Conservation (phyloP, 768 basidiomycete genomes). For the Gloeopeniophorella convolvens region DNA sequence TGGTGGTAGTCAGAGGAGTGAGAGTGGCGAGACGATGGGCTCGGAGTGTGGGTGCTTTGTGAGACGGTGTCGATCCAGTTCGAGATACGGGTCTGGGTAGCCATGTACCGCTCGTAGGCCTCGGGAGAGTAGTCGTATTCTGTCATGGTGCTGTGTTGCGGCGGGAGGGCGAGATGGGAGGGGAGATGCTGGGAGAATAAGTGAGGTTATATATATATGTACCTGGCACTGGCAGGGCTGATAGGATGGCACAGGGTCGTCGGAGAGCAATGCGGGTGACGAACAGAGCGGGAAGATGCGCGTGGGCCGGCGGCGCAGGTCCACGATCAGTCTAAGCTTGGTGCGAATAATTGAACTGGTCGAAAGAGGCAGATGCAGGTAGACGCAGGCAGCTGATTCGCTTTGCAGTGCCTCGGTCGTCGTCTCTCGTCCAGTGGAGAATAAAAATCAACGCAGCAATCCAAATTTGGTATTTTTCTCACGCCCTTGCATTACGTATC, state of each 20-base stretch:
- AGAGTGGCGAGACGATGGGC: neutral
- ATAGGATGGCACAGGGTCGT: neutral
- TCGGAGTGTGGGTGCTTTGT: conserved; percentile 29
- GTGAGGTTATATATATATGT: neutral
- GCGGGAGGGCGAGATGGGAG: neutral
- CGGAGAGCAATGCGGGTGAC: neutral
- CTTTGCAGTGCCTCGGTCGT: too few species aligned
- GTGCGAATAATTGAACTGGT: too few species aligned
- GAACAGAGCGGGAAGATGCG: neutral
- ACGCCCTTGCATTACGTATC: too few species aligned
- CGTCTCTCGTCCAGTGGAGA: too few species aligned
- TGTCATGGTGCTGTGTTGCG: conserved; percentile 35
- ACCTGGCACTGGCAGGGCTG: neutral
- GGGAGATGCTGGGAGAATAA: neutral
- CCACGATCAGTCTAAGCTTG: too few species aligned
- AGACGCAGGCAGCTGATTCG: too few species aligned
- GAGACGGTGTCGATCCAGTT: conserved; percentile 38
- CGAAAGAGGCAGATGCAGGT: too few species aligned
- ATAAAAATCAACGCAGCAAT: too few species aligned
- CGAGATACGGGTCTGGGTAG: conserved; percentile 42
- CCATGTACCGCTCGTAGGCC: conserved; percentile 40
- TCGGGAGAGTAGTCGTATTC: conserved; percentile 59
- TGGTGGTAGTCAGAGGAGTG: neutral
- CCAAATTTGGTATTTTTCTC: too few species aligned
- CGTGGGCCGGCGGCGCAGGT: too few species aligned